These are phyloP conservation scores for Berkeleyomyces rouxiae DNA, from an alignment of 2,329 filamentous ascomycete species.

Conservation along the genomic window DNA sequence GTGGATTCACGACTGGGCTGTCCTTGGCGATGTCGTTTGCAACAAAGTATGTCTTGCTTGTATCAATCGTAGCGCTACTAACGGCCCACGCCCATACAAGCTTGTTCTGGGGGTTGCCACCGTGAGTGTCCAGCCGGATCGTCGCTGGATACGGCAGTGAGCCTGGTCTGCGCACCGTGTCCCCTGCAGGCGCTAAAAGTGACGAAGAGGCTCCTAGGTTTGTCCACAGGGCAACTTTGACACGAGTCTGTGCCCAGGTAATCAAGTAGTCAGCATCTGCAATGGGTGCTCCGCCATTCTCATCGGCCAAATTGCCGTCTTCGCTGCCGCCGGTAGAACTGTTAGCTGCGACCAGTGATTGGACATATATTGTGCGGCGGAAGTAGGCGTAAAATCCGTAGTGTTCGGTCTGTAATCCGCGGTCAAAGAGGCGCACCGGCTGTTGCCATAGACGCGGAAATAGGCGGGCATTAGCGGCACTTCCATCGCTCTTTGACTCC, in stretches of 20 bases:
- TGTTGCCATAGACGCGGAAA: constrained; percentile 57
- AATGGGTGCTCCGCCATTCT: constrained; percentile 34
- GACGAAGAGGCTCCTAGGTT: constrained; percentile 26
- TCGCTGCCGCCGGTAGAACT: constrained; percentile 20
- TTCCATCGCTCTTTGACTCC: constrained; percentile 47
- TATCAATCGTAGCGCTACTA: constrained; percentile 29
- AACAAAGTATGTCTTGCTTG: constrained; percentile 28
- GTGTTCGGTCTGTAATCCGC: constrained; percentile 64
- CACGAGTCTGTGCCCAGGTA: constrained; percentile 43
- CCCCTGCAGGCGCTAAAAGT: constrained; percentile 23
- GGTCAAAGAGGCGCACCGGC: constrained; percentile 71
- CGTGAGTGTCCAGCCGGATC: constrained; percentile 44
- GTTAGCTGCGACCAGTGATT: constrained; percentile 35
- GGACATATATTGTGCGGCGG: constrained; percentile 70
- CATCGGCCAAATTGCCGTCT: constrained; percentile 27
- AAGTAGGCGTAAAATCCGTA: constrained; percentile 93
- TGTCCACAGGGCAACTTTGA: constrained; percentile 52
- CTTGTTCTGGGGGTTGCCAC: constrained; percentile 36
- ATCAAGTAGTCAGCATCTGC: constrained; percentile 37
- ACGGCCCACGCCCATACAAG: constrained; percentile 37
- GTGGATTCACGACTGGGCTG: constrained; percentile 37
- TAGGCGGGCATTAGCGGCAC: constrained; percentile 53
- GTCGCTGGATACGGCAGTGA: constrained; percentile 49
- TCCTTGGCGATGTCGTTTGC: constrained; percentile 33
- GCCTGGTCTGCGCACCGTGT: constrained; percentile 28